A percentile compares a stretch with the other conserved stretches of the same genome.
These are phyloP conservation scores for Kodamaea alishanica DNA, from an alignment of 1,139 yeast species.

Conservation along the genomic window DNA sequence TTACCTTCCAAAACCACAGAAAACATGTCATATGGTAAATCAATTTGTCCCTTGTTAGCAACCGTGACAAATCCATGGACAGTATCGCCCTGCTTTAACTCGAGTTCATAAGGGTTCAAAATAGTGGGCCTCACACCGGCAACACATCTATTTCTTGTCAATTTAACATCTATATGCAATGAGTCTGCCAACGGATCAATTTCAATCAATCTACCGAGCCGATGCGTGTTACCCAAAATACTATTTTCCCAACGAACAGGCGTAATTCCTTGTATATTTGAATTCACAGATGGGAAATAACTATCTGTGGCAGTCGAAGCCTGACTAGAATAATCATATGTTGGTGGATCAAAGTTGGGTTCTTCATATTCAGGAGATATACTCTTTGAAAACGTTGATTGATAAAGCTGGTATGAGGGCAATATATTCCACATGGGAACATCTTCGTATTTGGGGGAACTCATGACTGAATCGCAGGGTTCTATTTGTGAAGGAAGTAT, in stretches of 20 bases:
- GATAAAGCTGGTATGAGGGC: conserved; percentile 26
- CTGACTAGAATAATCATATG: conserved; percentile 16
- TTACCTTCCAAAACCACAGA: conserved; percentile 57
- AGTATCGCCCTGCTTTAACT: conserved; percentile 20
- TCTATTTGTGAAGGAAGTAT: not conserved
- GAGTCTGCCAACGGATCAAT: conserved; percentile 15
- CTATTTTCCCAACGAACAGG: conserved; percentile 24
- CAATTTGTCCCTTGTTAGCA: conserved; percentile 36
- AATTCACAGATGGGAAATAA: conserved; percentile 9
- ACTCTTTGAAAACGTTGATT: conserved; percentile 24
- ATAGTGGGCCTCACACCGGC: conserved; percentile 16
- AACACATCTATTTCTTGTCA: conserved; percentile 17
- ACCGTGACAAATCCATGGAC: conserved; percentile 52
- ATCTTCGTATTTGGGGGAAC: conserved; percentile 24
- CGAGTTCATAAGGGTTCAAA: conserved; percentile 15
- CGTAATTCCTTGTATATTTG: conserved; percentile 3
- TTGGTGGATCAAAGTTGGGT: conserved; percentile 21
- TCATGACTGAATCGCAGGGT: conserved; percentile 6
- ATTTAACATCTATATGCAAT: conserved; percentile 16
- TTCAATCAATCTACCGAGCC: conserved; percentile 18
- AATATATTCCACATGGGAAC: conserved; percentile 27
- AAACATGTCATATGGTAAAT: conserved; percentile 53
- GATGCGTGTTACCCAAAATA: conserved; percentile 25
- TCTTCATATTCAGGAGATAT: conserved; percentile 23
- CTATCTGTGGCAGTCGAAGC: conserved; percentile 4